phyloP scores from a whole-genome alignment of 2,329 filamentous ascomycete species.

The Botrytis cinerea region DNA sequence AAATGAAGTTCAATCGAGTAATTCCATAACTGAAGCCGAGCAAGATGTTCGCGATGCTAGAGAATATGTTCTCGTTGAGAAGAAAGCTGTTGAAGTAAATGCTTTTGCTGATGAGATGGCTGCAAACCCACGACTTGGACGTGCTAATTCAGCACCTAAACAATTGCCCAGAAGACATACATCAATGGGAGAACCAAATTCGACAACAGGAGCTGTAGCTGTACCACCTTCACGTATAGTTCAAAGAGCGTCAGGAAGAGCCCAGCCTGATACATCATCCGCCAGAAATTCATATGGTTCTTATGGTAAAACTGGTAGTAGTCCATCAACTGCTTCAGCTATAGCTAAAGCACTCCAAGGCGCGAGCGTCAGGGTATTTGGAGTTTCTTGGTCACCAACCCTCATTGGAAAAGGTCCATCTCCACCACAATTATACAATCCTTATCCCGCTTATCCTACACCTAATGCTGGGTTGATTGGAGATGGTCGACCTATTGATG shows the following conservation, averaged over 20 bases:
- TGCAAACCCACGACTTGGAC: slow-evolving; percentile 61
- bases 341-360: slow-evolving; percentile 95
- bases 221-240: slow-evolving; percentile 70
- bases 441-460: slow-evolving; percentile 83
- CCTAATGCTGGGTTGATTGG: slow-evolving; percentile 66
- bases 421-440: slow-evolving; percentile 73
- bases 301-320: slow-evolving; percentile 50
- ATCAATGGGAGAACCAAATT: slow-evolving; percentile 70
- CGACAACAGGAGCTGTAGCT: slow-evolving; percentile 68
- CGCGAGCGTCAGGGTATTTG: slow-evolving; percentile 76
- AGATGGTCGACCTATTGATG: slow-evolving; percentile 69
- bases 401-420: slow-evolving; percentile 64
- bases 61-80: slow-evolving; percentile 95
- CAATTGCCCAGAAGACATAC: slow-evolving; percentile 71
- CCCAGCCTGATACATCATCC: slow-evolving; percentile 54
- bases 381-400: slow-evolving; percentile 68
- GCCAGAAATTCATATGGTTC: slow-evolving; percentile 78
- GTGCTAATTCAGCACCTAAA: slow-evolving; percentile 47
- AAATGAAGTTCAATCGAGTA: slow-evolving; percentile 41
- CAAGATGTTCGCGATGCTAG: slow-evolving; percentile 82
- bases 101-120: slow-evolving; percentile 94
- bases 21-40: slow-evolving; percentile 58
- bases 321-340: slow-evolving; percentile 80
- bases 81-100: slow-evolving; percentile 93
- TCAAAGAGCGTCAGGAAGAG: slow-evolving; percentile 69